Percentiles rank a stretch among this genome's conserved stretches.
Evolutionary conservation across 768 basidiomycete species (phyloP).

Genomic region (Boletus bicolor): DNA sequence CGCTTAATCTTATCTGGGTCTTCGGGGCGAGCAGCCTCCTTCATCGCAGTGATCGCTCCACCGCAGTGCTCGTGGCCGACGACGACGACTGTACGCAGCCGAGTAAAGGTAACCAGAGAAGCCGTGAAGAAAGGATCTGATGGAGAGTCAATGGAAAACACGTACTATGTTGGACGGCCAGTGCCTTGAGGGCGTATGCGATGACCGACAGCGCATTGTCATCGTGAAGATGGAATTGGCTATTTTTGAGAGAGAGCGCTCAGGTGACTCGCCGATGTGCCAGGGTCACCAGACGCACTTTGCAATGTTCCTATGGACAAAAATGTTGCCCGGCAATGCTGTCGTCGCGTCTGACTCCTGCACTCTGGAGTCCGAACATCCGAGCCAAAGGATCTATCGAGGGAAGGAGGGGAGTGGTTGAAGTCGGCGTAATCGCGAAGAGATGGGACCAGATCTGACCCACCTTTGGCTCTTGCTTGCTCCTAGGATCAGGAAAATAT

Average conservation of each 20-base stretch:
- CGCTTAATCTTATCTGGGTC: not conserved
- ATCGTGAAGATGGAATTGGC: conserved; percentile 72
- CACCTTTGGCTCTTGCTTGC: conserved; percentile 21
- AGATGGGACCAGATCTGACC: not conserved
- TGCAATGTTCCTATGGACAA: conserved; percentile 84
- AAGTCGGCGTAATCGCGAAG: not conserved
- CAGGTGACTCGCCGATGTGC: not conserved
- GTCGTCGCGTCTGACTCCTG: conserved; percentile 73
- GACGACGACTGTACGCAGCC: conserved; percentile 53
- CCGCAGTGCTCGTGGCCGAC: conserved; percentile 85
- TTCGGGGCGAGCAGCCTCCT: conserved; percentile 1
- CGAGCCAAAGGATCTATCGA: conserved; percentile 68
- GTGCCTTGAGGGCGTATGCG: conserved; percentile 62
- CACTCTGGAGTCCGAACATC: conserved; percentile 82
- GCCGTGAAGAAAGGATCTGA: not conserved
- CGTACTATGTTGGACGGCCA: conserved; percentile 73
- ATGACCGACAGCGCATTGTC: conserved; percentile 67
- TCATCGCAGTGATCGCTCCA: conserved; percentile 50
- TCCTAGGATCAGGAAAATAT: conserved; percentile 18
- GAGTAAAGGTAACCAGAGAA: not conserved
- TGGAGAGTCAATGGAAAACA: conserved; percentile 10
- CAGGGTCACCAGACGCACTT: conserved; percentile 35
- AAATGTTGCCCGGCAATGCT: conserved; percentile 73
- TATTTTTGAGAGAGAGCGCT: conserved; percentile 22
- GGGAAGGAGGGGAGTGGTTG: no score